Conservation (phyloP, 2,329 filamentous ascomycete genomes). For the Calonectria hongkongensis region DNA sequence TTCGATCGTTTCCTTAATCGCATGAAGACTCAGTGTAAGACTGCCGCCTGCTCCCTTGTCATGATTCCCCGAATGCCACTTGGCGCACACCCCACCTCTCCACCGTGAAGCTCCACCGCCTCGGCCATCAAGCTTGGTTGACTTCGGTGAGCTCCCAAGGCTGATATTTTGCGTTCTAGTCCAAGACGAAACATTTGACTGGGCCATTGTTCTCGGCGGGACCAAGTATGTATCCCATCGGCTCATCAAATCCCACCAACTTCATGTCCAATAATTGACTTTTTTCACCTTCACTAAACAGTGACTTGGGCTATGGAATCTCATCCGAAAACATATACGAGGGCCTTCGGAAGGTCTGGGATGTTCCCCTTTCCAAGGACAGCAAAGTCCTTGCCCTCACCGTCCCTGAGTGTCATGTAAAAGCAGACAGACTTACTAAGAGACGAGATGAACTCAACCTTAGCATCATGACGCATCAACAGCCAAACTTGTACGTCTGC, state of each 20-base stretch:
- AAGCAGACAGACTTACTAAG: conserved; percentile 54
- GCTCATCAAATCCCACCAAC: not conserved
- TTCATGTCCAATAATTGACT: conserved; percentile 16
- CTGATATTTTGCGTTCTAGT: conserved; percentile 41
- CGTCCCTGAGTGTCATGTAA: conserved; percentile 71
- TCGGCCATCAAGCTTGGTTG: not conserved
- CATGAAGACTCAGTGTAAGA: conserved; percentile 60
- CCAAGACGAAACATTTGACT: conserved; percentile 67
- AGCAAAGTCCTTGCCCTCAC: conserved; percentile 78
- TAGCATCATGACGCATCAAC: conserved; percentile 69
- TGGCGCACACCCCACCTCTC: conserved; percentile 12
- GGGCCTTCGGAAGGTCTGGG: conserved; percentile 70
- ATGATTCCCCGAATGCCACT: not conserved
- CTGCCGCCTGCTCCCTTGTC: not conserved
- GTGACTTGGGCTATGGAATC: conserved; percentile 69
- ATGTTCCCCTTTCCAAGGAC: conserved; percentile 67
- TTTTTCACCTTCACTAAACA: conserved; percentile 53
- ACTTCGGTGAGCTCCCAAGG: conserved; percentile 1
- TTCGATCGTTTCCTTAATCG: conserved; percentile 57
- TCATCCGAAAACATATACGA: conserved; percentile 66
- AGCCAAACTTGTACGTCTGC: conserved; percentile 70
- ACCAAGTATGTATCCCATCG: conserved; percentile 71
- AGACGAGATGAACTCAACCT: conserved; percentile 70
- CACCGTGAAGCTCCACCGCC: conserved; percentile 28
- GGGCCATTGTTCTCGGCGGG: conserved; percentile 78